A percentile compares a stretch with the other conserved stretches of the same genome.
phyloP scores from a whole-genome alignment of 2,329 filamentous ascomycete genomes.

The Alternaria novae-zelandiae region DNA sequence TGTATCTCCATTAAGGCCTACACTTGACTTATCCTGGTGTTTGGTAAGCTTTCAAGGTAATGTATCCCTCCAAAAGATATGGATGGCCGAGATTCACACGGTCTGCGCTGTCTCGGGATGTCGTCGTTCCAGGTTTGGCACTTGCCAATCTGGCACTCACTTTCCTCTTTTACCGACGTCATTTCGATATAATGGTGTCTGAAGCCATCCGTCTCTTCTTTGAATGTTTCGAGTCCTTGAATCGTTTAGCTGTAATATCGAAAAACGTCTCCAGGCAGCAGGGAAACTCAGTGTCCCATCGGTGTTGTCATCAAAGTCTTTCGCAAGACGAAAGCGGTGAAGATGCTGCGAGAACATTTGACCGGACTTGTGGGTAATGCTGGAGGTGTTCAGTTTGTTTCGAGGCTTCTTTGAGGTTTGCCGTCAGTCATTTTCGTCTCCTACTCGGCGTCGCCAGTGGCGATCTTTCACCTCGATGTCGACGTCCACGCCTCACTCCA shows the following conservation, averaged over 20 bases:
- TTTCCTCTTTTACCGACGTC: not conserved
- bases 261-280: not conserved
- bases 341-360: not conserved
- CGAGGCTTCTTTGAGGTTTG: not conserved
- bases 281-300: not conserved
- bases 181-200: not conserved
- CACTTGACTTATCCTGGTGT: not conserved
- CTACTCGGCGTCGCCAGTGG: not conserved
- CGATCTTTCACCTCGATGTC: not conserved
- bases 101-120: not conserved
- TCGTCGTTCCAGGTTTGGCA: not conserved
- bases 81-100: not conserved
- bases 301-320: not conserved
- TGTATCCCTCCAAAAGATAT: not conserved
- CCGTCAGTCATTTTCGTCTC: not conserved
- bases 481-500: not conserved
- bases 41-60: not conserved
- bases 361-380: fast-evolving
- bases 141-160: not conserved
- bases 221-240: fast-evolving
- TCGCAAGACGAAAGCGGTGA: not conserved
- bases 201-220: not conserved
- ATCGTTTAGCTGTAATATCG: fast-evolving
- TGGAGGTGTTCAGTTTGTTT: fast-evolving
- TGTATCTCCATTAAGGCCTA: not conserved